These are phyloP conservation scores for Tephrocybe sp. DNA, from an alignment of 768 basidiomycete genomes.

Conservation along the genomic window DNA sequence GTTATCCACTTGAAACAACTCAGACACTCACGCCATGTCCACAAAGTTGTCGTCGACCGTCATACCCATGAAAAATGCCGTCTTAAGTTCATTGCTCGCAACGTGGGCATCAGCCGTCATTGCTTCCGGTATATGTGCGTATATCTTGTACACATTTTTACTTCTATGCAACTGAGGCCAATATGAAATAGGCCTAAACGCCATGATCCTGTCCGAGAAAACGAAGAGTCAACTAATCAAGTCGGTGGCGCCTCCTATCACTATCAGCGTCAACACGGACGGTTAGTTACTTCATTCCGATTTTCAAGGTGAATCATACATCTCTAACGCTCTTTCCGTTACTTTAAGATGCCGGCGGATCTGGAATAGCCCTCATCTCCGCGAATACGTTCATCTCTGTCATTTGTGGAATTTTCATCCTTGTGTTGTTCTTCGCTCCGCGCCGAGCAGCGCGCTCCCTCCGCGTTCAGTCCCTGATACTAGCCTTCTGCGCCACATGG, in stretches of 20 bases:
- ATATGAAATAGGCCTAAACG: slow-evolving; percentile 41
- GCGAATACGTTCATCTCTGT: slow-evolving; percentile 33
- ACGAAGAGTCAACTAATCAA: slow-evolving; percentile 31
- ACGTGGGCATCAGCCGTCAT: slow-evolving; percentile 22
- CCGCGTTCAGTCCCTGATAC: slow-evolving; percentile 32
- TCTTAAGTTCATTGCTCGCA: slow-evolving; percentile 18
- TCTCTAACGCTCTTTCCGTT: not conserved
- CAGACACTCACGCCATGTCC: not conserved
- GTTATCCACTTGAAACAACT: not conserved
- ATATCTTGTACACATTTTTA: not conserved
- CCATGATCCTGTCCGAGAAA: slow-evolving; percentile 41
- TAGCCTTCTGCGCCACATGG: slow-evolving; percentile 44
- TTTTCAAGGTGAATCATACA: too few species aligned
- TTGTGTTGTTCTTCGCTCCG: slow-evolving; percentile 20
- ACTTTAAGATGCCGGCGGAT: slow-evolving; percentile 36
- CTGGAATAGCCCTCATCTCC: slow-evolving; percentile 35
- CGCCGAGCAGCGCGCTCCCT: slow-evolving; percentile 26
- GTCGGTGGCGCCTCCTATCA: slow-evolving; percentile 30
- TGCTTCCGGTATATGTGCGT: slow-evolving; percentile 20
- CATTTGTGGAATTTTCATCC: slow-evolving; percentile 25
- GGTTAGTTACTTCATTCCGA: slow-evolving; percentile 24
- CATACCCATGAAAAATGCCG: slow-evolving; percentile 12
- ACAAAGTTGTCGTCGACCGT: not conserved
- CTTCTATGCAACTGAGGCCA: too few species aligned
- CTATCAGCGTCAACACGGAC: slow-evolving; percentile 36